Conservation (phyloP, 2,329 filamentous ascomycete genomes). For the Colletotrichum euphorbiae region DNA sequence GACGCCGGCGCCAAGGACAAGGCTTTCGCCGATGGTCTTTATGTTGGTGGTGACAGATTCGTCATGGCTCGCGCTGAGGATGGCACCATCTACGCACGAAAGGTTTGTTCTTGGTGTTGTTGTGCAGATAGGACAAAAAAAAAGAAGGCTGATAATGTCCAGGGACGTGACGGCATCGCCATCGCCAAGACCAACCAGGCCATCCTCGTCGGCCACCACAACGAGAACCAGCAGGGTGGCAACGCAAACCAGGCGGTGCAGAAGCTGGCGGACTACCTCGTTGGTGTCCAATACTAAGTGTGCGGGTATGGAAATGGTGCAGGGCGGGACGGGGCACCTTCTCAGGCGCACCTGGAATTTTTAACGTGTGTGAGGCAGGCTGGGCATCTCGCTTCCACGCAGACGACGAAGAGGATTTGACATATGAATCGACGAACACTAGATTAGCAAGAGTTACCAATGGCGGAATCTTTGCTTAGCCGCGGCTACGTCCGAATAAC, state of each 20-base stretch:
- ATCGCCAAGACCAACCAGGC: conserved; percentile 90
- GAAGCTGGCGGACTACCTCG: conserved; percentile 87
- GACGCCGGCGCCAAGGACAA: conserved; percentile 66
- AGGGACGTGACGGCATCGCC: conserved; percentile 83
- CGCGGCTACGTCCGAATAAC: conserved; percentile 17
- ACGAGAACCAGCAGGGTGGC: conserved; percentile 77
- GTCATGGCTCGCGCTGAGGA: conserved; percentile 82
- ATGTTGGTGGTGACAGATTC: conserved; percentile 82
- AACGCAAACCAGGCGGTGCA: conserved; percentile 84
- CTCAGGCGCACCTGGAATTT: conserved; percentile 22
- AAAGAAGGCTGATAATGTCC: conserved; percentile 28
- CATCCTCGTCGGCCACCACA: conserved; percentile 89
- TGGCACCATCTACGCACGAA: conserved; percentile 84
- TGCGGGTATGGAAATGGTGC: conserved; percentile 24
- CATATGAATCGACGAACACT: conserved; percentile 40
- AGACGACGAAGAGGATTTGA: conserved; percentile 34
- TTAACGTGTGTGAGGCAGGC: conserved; percentile 35
- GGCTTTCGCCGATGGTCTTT: conserved; percentile 78
- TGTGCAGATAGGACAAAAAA: neutral
- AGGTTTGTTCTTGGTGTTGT: conserved; percentile 66
- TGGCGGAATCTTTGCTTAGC: conserved; percentile 37
- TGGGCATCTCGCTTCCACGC: conserved; percentile 38
- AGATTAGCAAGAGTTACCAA: conserved; percentile 39
- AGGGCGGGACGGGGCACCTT: conserved; percentile 11
- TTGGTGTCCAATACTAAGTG: conserved; percentile 78